Conservation (phyloP, 495 filamentous ascomycete genomes). For the Neurospora sp. region DNA sequence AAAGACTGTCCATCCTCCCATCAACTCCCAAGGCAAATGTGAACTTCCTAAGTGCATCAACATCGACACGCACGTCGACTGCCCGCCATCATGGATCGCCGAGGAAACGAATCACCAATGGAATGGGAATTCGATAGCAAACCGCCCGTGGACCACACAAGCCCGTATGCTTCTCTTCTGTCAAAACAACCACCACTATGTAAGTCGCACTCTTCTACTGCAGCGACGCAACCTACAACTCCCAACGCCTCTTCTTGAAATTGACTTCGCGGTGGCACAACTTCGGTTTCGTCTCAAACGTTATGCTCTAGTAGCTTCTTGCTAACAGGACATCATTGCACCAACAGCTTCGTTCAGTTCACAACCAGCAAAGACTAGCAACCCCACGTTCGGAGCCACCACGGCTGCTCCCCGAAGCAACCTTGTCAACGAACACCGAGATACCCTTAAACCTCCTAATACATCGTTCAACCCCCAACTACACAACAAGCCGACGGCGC, state of each 20-base stretch:
- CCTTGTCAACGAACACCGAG: neutral
- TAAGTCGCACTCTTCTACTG: conserved; percentile 6
- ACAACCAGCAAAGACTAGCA: neutral
- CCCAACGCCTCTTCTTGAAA: neutral
- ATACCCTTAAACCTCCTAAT: conserved; percentile 14
- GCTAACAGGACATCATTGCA: neutral
- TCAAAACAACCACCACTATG: conserved; percentile 12
- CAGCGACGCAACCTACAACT: neutral
- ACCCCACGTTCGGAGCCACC: neutral
- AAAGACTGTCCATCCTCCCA: neutral
- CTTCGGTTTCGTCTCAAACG: neutral
- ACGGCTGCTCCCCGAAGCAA: neutral
- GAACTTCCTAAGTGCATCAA: neutral
- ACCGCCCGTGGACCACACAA: conserved; percentile 35
- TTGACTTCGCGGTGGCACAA: neutral
- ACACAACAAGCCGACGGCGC: conserved; percentile 25
- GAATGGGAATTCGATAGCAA: conserved; percentile 40
- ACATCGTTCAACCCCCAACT: conserved; percentile 26
- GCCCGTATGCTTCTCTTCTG: conserved; percentile 31
- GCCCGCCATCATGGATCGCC: conserved; percentile 26
- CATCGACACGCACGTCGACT: neutral
- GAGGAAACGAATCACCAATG: conserved; percentile 37
- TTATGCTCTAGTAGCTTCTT: neutral
- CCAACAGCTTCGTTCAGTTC: neutral
- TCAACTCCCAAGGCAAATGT: neutral